Base-by-base conservation (phyloP, 1,284 basidiomycete species). In the Irpex lacteus region DNA sequence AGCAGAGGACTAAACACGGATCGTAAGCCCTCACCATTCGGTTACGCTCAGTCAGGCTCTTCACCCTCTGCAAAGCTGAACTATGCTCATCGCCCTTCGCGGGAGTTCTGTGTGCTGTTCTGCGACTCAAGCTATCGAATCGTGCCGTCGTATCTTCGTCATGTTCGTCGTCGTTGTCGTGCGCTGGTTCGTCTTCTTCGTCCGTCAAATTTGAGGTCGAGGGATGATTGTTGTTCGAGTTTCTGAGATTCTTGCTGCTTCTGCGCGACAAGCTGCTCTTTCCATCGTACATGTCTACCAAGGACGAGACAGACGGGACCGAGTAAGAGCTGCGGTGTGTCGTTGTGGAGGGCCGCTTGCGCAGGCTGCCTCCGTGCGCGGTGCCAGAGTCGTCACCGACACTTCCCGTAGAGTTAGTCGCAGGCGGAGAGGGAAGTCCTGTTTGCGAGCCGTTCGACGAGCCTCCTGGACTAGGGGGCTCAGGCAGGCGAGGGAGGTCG, bases 321-420 rank as follows among this genome's bases (percentile, higher is more conserved):
- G 70, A 67, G 57, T 70, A 68, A 5, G 68, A 56, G 32, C 7
- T 15, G 34, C 54, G 54, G 34, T 56, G 54, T 13, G 65, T 53
- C 68, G 70, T 59, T 77, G 74, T 36, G 26, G 73, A 65, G 26
- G 76, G 73, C 61, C 80, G 77, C 64, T 75, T 75, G 67, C 82
- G 79, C 65, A 80, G 66, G 69, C 80, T 81, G n/a, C 54, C 32
- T 15, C 21, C 36, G 32, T 56, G 54, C 54, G 54, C 21, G 54
- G 54, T 56, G 65, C 85, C 82, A 49, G 79, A 73, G 64, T 79
- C 80, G 65, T 88, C 86, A 59, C 86, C 88, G 2, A 89, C 89
- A 72, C 90, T 91, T 59, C 89, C 90, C 1, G 90, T 91, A 18
- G 90, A 92, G 71, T 91, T 92, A 26, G 91, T 90, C 47, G 89